Evolutionary conservation across 1,284 basidiomycete species (phyloP).

Genomic region (Austroboletus novae-zelandiae): DNA sequence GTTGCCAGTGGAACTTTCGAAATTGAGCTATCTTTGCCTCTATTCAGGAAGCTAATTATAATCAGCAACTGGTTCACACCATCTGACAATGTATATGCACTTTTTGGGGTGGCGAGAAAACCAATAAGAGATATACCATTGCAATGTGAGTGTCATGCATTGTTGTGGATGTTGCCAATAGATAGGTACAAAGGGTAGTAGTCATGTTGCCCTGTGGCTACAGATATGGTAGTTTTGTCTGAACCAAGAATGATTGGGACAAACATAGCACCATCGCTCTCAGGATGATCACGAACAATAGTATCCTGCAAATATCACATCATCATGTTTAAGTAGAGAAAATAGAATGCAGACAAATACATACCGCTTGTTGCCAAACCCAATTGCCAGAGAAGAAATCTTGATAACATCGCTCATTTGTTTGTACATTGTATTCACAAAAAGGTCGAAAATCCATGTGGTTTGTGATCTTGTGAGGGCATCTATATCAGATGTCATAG

Average conservation of each 20-base stretch:
- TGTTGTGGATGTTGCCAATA: constrained; percentile 33
- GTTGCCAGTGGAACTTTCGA: constrained; percentile 2
- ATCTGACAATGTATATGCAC: background rate
- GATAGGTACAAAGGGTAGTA: constrained; percentile 35
- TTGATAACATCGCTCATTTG: background rate
- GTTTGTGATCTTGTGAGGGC: too few relatives aligned
- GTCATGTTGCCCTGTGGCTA: constrained; percentile 35
- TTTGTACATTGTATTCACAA: background rate
- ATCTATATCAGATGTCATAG: too few relatives aligned
- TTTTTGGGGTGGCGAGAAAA: constrained; percentile 20
- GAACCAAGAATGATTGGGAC: background rate
- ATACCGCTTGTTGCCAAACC: constrained; percentile 3
- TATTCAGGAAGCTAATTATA: too few relatives aligned
- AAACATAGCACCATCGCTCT: background rate
- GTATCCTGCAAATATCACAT: background rate
- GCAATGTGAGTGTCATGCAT: constrained; percentile 26
- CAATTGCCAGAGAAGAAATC: constrained; percentile 7
- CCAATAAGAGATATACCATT: constrained; percentile 29
- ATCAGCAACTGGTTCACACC: too few relatives aligned
- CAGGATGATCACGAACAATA: background rate
- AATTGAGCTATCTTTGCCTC: background rate
- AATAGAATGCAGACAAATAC: too few relatives aligned
- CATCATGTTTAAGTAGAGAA: background rate
- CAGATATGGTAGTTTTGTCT: constrained; percentile 38
- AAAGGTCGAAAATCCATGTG: background rate